These are phyloP conservation scores for Phytophthora lateralis DNA, from an alignment of 352 stramenopile genomes.

Conservation along the genomic window DNA sequence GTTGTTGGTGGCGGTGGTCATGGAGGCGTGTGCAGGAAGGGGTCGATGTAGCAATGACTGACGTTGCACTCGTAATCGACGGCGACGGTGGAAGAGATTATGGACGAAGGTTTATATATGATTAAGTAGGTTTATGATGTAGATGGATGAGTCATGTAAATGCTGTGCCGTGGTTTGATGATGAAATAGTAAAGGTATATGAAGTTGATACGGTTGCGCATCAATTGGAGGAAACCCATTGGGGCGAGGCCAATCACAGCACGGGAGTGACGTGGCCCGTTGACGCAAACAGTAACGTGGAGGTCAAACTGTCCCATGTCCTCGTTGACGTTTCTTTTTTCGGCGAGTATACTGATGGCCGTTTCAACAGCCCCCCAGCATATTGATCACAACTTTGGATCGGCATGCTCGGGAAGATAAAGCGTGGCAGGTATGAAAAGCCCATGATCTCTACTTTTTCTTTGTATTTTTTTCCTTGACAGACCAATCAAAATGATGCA, in stretches of 20 bases:
- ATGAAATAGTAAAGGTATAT: not conserved
- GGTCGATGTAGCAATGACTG: constrained; percentile 26
- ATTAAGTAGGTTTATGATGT: not conserved
- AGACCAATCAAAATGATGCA: no score
- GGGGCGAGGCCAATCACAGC: constrained; percentile 7
- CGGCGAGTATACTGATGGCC: no score
- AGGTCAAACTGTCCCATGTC: constrained; percentile 15
- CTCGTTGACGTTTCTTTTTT: no score
- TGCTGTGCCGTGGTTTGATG: not conserved
- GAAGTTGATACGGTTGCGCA: not conserved
- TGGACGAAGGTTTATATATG: not conserved
- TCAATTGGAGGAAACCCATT: constrained; percentile 5
- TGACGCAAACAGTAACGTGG: constrained; percentile 28
- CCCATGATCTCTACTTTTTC: no score
- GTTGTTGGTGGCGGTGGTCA: constrained; percentile 30
- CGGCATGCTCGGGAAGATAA: no score
- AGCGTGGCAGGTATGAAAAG: no score
- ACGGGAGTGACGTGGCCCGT: constrained; percentile 26
- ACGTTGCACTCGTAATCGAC: constrained; percentile 25
- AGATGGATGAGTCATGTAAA: not conserved
- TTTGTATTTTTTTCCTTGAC: no score
- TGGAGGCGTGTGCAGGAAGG: constrained; percentile 18
- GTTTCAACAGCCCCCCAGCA: no score
- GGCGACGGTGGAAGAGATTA: constrained; percentile 10
- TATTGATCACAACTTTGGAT: no score